Evolutionary conservation across 2,329 filamentous ascomycete genomes (phyloP).

Genomic region (Xylariales sp.): DNA sequence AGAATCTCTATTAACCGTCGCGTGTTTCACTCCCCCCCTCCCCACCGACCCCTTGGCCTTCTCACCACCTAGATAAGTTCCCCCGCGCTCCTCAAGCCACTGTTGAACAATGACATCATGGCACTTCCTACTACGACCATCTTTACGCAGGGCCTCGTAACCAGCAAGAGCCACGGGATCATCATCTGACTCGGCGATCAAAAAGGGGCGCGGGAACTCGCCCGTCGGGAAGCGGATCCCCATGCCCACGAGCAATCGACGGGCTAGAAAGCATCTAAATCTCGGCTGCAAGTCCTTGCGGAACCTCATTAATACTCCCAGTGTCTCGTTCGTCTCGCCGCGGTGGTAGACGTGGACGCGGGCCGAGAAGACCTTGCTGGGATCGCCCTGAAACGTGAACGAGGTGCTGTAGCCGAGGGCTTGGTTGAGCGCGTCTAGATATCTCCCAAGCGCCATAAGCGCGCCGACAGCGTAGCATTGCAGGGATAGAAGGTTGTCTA

Average conservation of each 20-base stretch:
- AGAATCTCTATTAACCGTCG: neutral
- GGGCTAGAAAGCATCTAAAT: neutral
- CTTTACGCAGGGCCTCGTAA: neutral
- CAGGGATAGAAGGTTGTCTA: neutral
- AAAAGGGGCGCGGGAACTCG: slow-evolving; percentile 9
- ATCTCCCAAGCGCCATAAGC: neutral
- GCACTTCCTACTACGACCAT: neutral
- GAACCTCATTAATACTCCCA: neutral
- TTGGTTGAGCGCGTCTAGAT: neutral
- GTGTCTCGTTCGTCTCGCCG: neutral
- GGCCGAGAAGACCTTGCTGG: neutral
- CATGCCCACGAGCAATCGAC: slow-evolving; percentile 6
- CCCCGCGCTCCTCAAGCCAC: neutral
- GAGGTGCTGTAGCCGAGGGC: neutral
- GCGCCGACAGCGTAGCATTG: neutral
- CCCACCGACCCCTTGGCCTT: neutral
- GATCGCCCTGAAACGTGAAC: neutral
- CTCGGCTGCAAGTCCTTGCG: neutral
- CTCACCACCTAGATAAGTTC: too few relatives aligned
- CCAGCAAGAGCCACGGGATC: too few relatives aligned
- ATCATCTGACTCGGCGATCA: neutral
- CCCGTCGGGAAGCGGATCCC: slow-evolving; percentile 7
- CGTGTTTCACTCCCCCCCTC: neutral
- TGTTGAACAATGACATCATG: neutral
- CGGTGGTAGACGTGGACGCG: neutral